A percentile compares a stretch with the other conserved stretches of the same genome.
These are phyloP conservation scores for Xylogone sp. DNA, from an alignment of 2,329 filamentous ascomycete species.

Conservation along the genomic window DNA sequence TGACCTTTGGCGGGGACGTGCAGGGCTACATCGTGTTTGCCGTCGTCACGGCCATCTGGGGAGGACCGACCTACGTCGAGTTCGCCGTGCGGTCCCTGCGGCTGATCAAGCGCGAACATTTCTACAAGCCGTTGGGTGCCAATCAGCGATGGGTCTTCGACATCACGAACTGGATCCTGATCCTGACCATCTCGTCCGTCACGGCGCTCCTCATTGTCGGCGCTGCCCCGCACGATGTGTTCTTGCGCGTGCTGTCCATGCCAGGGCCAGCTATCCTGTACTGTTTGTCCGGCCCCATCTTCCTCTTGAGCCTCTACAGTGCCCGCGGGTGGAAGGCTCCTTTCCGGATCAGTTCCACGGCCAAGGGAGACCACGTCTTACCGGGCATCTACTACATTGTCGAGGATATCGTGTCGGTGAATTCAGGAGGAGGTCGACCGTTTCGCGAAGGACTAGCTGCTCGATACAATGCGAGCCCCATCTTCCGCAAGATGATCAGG, in stretches of 20 bases:
- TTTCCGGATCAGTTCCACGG: slow-evolving; percentile 60
- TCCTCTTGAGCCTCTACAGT: slow-evolving; percentile 30
- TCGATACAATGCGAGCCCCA: slow-evolving; percentile 37
- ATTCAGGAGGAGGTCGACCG: slow-evolving; percentile 54
- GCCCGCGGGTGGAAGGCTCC: slow-evolving; percentile 39
- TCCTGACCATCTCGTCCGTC: slow-evolving; percentile 43
- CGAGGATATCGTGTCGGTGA: slow-evolving; percentile 65
- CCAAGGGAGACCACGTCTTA: slow-evolving; percentile 53
- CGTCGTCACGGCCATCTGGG: slow-evolving; percentile 52
- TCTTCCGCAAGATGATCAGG: slow-evolving; percentile 38
- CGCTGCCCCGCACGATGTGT: slow-evolving; percentile 46
- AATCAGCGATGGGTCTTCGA: slow-evolving; percentile 45
- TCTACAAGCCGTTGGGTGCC: slow-evolving; percentile 46
- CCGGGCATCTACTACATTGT: slow-evolving; percentile 62
- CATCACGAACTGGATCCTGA: slow-evolving; percentile 38
- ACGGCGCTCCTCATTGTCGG: slow-evolving; percentile 47
- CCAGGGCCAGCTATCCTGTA: slow-evolving; percentile 48
- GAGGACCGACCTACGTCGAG: slow-evolving; percentile 50
- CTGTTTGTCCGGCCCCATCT: slow-evolving; percentile 39
- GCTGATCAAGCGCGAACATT: slow-evolving; percentile 44
- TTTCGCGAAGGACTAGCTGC: slow-evolving; percentile 39
- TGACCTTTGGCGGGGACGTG: slow-evolving; percentile 35
- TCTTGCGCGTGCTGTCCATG: slow-evolving; percentile 47
- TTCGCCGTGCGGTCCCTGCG: slow-evolving; percentile 46
- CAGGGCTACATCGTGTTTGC: slow-evolving; percentile 42